These are phyloP conservation scores for Botrytis fragariae DNA, from an alignment of 2,329 filamentous ascomycete species.

Conservation along the genomic window DNA sequence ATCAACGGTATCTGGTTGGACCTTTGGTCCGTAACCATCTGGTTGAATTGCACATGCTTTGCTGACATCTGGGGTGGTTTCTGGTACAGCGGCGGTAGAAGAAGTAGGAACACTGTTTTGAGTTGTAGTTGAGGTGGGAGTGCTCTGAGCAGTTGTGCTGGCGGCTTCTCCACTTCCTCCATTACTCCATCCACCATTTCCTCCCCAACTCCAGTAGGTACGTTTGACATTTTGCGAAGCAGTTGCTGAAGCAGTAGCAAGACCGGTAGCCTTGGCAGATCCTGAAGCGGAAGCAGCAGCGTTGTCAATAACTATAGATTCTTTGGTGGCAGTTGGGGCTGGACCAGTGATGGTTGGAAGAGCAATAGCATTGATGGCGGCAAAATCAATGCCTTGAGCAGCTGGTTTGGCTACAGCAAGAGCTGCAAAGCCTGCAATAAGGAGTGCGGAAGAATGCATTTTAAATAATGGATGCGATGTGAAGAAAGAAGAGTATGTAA, in stretches of 20 bases:
- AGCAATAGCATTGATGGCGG: constrained; percentile 15
- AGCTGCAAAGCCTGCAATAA: constrained; percentile 25
- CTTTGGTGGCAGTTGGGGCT: not conserved
- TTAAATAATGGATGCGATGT: not conserved
- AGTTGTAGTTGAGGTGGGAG: not conserved
- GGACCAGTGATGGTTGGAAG: not conserved
- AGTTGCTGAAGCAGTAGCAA: constrained; percentile 8
- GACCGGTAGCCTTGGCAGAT: not conserved
- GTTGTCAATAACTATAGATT: not conserved
- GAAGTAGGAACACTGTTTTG: not conserved
- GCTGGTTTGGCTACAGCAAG: constrained; percentile 24
- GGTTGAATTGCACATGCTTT: constrained; percentile 19
- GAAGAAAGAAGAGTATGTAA: constrained; percentile 18
- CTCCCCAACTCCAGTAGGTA: not conserved
- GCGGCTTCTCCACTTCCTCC: not conserved
- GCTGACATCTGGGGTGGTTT: not conserved
- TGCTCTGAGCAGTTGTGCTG: not conserved
- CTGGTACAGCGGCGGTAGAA: not conserved
- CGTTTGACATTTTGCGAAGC: not conserved
- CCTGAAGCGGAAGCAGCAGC: not conserved
- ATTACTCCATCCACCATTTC: not conserved
- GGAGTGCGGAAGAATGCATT: constrained; percentile 9
- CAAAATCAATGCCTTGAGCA: constrained; percentile 24
- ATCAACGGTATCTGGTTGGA: constrained; percentile 38
- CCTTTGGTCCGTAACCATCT: constrained; percentile 36